Base-by-base conservation (phyloP, 805 yeast genomes). In the Debaryomyces castellii region DNA sequence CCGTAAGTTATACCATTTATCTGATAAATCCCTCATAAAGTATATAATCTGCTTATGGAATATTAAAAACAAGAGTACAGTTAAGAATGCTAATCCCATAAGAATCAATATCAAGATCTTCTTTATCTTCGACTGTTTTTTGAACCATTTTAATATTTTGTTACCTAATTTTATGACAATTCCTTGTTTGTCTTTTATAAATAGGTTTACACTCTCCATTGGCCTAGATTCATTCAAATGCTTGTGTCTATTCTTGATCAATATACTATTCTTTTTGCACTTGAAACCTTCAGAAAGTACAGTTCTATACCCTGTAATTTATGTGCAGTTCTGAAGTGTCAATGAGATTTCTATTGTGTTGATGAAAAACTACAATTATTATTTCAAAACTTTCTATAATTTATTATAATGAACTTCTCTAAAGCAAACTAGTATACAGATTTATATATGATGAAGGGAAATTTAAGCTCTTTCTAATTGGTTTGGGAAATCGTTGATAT, bases 11-110 rank as follows among this genome's bases (percentile, higher is more conserved):
- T 58, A 52, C 70, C 83, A 73, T n/a, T 62, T 58, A 41, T 80
- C 76, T 0, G 88, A 73, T 3, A 74, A 45, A 0, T 49, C 49
- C 1, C 76, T 75, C 48, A 80, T 55, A 17, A 62, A 52, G 7
- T 64, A 50, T 3, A 80, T 55, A 17, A 78, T 46, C 9, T 46
- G 49, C 17, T 57, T 55, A 53, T 76, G 76, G 58, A 71, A 71
- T 2, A 71, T 51, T 2, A 62, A 30, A 10, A 51, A 16, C 28
- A 22, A 47, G 1, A 61, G 40, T 0, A 57, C 45, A 5, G 50
- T 51, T 9, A 55, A 32, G n/a, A 53, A 33, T 18, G 58, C 65
- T n/a, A 55, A 27, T 2, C 54, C 44, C 8, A 50, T 57, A 8
- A 57, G 53, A 1, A 55, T 24, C 21, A 34, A 21, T 4, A 58